Base-by-base conservation (phyloP, 1,139 yeast species). In the Geotrichum armillariae region DNA sequence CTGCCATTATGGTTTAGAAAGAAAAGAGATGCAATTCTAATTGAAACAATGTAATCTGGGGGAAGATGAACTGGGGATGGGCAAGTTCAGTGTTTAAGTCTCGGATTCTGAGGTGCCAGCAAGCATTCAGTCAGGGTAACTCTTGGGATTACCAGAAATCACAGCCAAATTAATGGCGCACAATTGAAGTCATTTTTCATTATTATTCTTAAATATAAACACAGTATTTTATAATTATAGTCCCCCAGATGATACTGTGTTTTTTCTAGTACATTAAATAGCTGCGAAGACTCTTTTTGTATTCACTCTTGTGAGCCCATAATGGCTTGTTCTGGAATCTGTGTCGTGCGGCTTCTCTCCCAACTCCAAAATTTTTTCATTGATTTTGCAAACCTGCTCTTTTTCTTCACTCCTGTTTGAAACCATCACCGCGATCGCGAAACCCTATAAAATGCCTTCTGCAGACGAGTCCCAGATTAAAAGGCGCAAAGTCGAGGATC, bases 401-500 rank as follows among this genome's bases (percentile, higher is more conserved):
- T 48, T 43, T 44, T 20, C 18, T 20, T 25, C 14, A 4, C 38
- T 21, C 16, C 33, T 37, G 29, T 17, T 12, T 20, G 14, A 6
- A 35, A 11, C 17, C 25, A 23, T 36, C 38, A 45, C 32, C 41
- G 25, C 9, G 11, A 31, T 31, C 34, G 16, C 34, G 16, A 31
- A 23, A 17, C 33, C 23, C 12, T 3, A 14, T 12, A 22, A 6
- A 36, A 49, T 49, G 52, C 48, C 52, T 33, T 46, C 53, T 14
- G 47, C 34, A 21, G 47, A 47, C 25, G 51, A 41, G 43, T 36
- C 51, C 33, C 50, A 49, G 38, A 40, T 41, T 31, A 59, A 58
- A 40, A 54, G 55, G 49, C 52, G 60, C 39, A 56, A 51, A 46
- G 54, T 56, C 9, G 57, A 48, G 21, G 53, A 42, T 4, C 31